A percentile compares a stretch with the other conserved stretches of the same genome.
Conservation (phyloP, 148 eudicot species). For the Tetragonia tetragonoides region DNA sequence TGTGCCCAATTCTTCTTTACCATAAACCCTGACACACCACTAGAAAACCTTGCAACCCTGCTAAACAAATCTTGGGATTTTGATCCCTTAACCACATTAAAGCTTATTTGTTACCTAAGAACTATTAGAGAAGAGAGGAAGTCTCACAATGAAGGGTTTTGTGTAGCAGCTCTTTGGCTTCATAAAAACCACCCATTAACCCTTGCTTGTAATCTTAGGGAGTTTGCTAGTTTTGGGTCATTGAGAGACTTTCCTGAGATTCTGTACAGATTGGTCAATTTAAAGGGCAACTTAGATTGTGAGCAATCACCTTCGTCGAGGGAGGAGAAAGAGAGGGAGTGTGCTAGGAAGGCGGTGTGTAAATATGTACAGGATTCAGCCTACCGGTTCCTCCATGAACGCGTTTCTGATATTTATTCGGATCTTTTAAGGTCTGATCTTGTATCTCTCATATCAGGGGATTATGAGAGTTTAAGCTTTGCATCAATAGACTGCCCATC, state of each 20-base stretch:
- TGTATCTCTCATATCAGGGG: neutral
- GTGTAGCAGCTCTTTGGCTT: conserved; percentile 22
- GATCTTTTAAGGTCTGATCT: conserved; percentile 22
- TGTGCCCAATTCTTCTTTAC: conserved; percentile 20
- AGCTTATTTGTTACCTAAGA: conserved; percentile 12
- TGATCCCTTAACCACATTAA: conserved; percentile 23
- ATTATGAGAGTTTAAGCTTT: conserved; percentile 9
- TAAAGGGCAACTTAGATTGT: neutral
- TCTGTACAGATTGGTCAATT: conserved; percentile 12
- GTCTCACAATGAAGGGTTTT: conserved; percentile 20
- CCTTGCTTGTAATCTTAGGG: conserved; percentile 18
- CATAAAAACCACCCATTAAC: conserved; percentile 24
- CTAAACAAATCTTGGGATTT: conserved; percentile 11
- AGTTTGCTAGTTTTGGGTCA: conserved; percentile 19
- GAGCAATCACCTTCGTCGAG: neutral
- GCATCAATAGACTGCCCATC: conserved; percentile 23
- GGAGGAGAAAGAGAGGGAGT: neutral
- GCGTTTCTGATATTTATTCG: conserved; percentile 22
- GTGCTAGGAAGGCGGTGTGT: conserved; percentile 14
- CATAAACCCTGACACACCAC: conserved; percentile 12
- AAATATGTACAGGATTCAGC: conserved; percentile 17
- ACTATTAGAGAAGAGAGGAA: conserved; percentile 4
- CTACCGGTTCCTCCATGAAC: conserved; percentile 24
- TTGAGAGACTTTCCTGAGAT: conserved; percentile 18
- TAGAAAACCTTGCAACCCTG: neutral